Base-by-base conservation (phyloP, 345 rosid species). In the Brassica juncea region DNA sequence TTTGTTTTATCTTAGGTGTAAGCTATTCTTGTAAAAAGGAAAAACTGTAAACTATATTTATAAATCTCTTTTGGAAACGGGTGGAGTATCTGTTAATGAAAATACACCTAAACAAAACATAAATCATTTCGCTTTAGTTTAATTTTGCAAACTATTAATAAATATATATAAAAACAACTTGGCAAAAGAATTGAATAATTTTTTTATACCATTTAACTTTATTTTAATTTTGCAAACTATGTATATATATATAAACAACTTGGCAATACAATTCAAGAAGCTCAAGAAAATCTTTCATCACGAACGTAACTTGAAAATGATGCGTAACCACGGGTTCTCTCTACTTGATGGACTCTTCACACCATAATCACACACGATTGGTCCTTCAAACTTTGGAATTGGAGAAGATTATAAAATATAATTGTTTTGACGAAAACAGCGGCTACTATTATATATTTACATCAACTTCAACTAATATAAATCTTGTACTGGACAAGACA, bases 281-380 rank as follows among this genome's bases (percentile, higher is more conserved):
- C 12, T 27, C 5, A 15, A 65, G 8, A 42, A 68, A 76, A 12
- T 19, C 34, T 59, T 61, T 69, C 15, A 31, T 28, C 2, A n/a
- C 32, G 28, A 25, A 34, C 52, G 52, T 31, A 42, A 63, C 64
- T 70, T n/a, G 0, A 32, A 62, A 32, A 69, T 12, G 39, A 32
- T 62, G 39, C 21, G 8, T 39, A 62, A 77, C 66, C 21, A 25
- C 66, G 71, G 64, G 71, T 32, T 59, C 59, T 16, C 71, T 49
- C 66, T 47, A 78, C 28, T 72, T 72, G 82, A 78, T 72, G 72
- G 77, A 58, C 68, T 66, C 73, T 31, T 42, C 30, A 37, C 77
- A 78, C 82, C 82, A 72, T 55, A 78, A 57, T 71, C 77, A 72
- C 68, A 72, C 55, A 66, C 55, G 73, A 57, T 58, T 72, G 68